Evolutionary conservation across 1,284 basidiomycete species (phyloP).

Genomic region (Omphalotus olearius): DNA sequence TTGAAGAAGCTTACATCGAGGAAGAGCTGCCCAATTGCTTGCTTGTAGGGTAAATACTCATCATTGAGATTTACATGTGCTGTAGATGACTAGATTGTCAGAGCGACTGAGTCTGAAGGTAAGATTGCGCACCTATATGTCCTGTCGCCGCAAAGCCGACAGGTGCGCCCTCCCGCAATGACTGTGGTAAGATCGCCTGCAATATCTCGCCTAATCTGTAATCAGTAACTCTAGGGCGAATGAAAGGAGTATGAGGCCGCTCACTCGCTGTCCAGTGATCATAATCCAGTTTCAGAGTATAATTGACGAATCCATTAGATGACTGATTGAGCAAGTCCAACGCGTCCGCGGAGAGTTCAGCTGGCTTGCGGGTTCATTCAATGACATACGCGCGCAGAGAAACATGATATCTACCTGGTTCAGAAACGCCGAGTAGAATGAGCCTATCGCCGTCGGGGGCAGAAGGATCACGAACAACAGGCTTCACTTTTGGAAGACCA

Average conservation of each 20-base stretch:
- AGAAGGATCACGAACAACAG: slow-evolving; percentile 49
- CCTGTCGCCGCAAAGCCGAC: slow-evolving; percentile 87
- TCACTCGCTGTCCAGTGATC: slow-evolving; percentile 82
- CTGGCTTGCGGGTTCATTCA: slow-evolving; percentile 48
- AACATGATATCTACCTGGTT: slow-evolving; percentile 47
- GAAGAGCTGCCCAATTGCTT: slow-evolving; percentile 88
- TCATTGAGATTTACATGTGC: slow-evolving; percentile 89
- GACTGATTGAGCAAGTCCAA: slow-evolving; percentile 51
- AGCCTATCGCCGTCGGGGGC: slow-evolving; percentile 45
- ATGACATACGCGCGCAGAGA: slow-evolving; percentile 9
- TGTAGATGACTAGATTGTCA: slow-evolving; percentile 20
- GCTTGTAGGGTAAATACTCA: slow-evolving; percentile 89
- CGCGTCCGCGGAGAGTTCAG: slow-evolving; percentile 55
- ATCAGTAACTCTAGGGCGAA: not conserved
- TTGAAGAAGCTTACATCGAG: slow-evolving; percentile 64
- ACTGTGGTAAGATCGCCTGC: slow-evolving; percentile 71
- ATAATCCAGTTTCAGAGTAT: slow-evolving; percentile 70
- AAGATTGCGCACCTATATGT: slow-evolving; percentile 70
- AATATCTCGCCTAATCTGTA: slow-evolving; percentile 28
- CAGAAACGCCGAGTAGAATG: slow-evolving; percentile 54
- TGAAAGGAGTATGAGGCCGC: slow-evolving; percentile 14
- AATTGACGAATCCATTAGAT: slow-evolving; percentile 49
- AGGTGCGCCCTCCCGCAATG: slow-evolving; percentile 75
- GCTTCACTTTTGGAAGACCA: slow-evolving; percentile 63
- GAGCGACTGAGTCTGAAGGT: not conserved